Base-by-base conservation (phyloP, 2,329 filamentous ascomycete species). In the Thielaviopsis punctulata region DNA sequence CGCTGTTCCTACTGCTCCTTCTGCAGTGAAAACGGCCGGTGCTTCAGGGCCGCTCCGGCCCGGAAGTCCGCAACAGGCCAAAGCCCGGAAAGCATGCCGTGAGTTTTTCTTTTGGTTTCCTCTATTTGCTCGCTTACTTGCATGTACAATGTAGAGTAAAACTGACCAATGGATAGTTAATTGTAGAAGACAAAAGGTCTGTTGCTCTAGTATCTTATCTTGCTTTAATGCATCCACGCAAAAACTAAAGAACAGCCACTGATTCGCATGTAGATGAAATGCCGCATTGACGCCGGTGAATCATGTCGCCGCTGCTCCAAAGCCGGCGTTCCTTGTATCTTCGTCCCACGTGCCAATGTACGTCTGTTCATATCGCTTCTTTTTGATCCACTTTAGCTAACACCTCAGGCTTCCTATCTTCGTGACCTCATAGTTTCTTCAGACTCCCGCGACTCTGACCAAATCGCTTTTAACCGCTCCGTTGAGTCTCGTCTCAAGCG, bases 261-360 rank as follows among this genome's bases (percentile, higher is more conserved):
- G 51, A 63, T 44, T 5, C 10, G 8, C 13, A 46, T 27, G 15
- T 15, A 66, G 59, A 66, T 67, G 64, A 66, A 64, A 58, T 67
- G 65, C 54, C 60, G 62, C 41, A 61, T 66, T 19, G 64, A 66
- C 15, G 57, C 59, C 6, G 62, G 63, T 22, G 58, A 60, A 15
- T 60, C 61, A 0, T 66, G 64, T 56, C 62, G 64, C 18, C 59
- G 64, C 53, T 67, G 64, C 52, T 52, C 61, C 18, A 61, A 62
- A 8, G 59, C 61, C 4, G 64, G 63, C n/a, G 60, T 65, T 9
- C 63, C 64, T 21, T 69, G 66, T 56, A 60, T 68, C 12, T 68
- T 68, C 53, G 65, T 67, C 27, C 66, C 66, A 10, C 61, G 66
- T 41, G 65, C 65, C 44, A 68, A 68, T 56, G 66, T 66, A 58